Evolutionary conservation across 2,329 filamentous ascomycete genomes (phyloP), one percentile per base, ranked within the genome.

Genomic region (Eutypa lata): DNA sequence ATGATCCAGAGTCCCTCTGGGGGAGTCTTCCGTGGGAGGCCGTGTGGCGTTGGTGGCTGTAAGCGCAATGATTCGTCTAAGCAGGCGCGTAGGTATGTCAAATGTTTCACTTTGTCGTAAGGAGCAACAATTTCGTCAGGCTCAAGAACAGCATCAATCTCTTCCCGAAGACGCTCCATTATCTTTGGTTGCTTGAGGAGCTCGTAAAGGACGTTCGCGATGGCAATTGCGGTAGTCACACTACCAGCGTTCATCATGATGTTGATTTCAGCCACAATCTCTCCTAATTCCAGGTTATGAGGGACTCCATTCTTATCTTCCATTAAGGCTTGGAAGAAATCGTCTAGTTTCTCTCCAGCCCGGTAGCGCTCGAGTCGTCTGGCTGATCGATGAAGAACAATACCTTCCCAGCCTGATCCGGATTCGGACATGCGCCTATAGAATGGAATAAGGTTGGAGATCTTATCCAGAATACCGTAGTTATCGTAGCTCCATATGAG

Each of bases 281-380:
- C 82, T 22, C 81, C 81, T 73, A 73, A 81, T 54, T 82, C 77
- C 1, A 84, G 73, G 37, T 73, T 65, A 37, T 69, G 68, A 1
- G 72, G 65, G 3, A 65, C 63, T 16, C 68, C 74, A 18, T 72
- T 68, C 50, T 70, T 74, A 48, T 75, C 70, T 10, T 76, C 76
- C 77, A 85, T 80, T 5, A 84, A 63, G 1, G 73, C 72, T 49
- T 76, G 71, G 69, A 85, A 83, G 66, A 85, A 84, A 58, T 85
- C 82, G 44, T 81, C 76, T 0, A 84, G 71, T 54, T 77, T 78
- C 64, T 84, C 81, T 22, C 81, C 80, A 1, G 67, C 68, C 14
- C 47, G 33, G 57, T 80, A 78, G 3, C 77, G 68, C 52, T 71
- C 59, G 18, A 80, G 61, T 1, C 78, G 71, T 38, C 74, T 61